Percentiles rank a stretch among this genome's conserved stretches.
These are phyloP conservation scores for Ceratonia siliqua DNA, from an alignment of 306 rosid species.

Conservation along the genomic window DNA sequence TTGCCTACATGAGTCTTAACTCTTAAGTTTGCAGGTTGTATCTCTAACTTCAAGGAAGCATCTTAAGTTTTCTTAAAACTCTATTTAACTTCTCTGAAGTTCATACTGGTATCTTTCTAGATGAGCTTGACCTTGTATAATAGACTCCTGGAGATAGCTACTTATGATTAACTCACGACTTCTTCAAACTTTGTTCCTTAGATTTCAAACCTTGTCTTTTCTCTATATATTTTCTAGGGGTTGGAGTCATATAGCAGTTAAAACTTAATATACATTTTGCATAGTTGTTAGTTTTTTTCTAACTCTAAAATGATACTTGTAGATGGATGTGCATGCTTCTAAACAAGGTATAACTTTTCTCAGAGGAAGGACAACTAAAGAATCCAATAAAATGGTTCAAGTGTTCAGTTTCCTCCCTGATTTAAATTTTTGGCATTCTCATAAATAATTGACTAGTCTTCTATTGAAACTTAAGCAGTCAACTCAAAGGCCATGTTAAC, in stretches of 20 bases:
- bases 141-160: neutral
- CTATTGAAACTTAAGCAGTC: neutral
- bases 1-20: neutral
- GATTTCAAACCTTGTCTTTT: too few relatives aligned
- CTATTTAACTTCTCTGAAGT: neutral
- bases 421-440: neutral
- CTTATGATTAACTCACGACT: neutral
- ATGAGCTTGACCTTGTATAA: conserved; percentile 15
- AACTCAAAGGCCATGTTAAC: neutral
- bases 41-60: conserved; percentile 22
- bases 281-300: neutral
- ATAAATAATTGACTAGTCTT: neutral
- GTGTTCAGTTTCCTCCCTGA: conserved; percentile 5
- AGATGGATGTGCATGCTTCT: neutral
- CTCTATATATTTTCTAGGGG: neutral
- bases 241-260: neutral
- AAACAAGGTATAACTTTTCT: neutral
- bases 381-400: neutral
- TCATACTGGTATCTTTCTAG: neutral
- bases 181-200: conserved; percentile 2
- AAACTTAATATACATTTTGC: too few relatives aligned
- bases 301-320: neutral
- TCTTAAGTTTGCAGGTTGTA: conserved; percentile 11
- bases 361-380: neutral
- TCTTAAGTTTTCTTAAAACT: conserved; percentile 1